Base-by-base conservation (phyloP, 768 basidiomycete species). In the Cystobasidium onofrii region DNA sequence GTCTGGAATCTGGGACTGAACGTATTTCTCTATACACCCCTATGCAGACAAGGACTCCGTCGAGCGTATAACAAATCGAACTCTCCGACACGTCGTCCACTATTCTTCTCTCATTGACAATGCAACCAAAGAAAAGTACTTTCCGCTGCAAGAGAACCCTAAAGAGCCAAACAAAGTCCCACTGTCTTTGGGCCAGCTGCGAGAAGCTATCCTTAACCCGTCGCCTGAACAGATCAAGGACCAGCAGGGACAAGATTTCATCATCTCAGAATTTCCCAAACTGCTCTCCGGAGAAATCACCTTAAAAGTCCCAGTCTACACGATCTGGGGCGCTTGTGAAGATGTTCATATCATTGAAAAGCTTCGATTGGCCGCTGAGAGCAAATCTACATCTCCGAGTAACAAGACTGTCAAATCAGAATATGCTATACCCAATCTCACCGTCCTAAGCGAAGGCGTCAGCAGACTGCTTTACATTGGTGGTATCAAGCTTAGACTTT, bases 321-420 rank as follows among this genome's bases (percentile, higher is more conserved):
- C 94, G 66, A 91, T 97, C 43, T 95, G 91, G 87, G 96, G 96
- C 31, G 91, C 95, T 27, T 96, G 95, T 79, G 96, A 99, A 82
- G 96, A 99, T 80, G 92, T 99, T 44, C 78, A 87, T 64, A 86
- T 99, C 52, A 84, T 98, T 76, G 96, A 98, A 84, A 94, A 92
- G 81, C 89, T 98, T 83, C 88, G 96, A 77, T 39, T 77, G 31
- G 79, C 79, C 0, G 15, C 75, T 25, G 73, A 72, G 62, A 71
- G 73, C 17, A 55, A 54, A 36, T 54, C 63, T 23, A n/a, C 64
- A 41, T 61, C 36, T 9, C 33, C 57, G 0, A n/a, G 39, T 27
- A 44, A 62, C 46, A 15, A 72, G 15, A 0, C 73, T 9, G 44
- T 71, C 1, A 63, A 83, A 88, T 18, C 88, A 88, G 84, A 88